Evolutionary conservation across 306 rosid genomes (phyloP).

Genomic region (Prunus davidiana): DNA sequence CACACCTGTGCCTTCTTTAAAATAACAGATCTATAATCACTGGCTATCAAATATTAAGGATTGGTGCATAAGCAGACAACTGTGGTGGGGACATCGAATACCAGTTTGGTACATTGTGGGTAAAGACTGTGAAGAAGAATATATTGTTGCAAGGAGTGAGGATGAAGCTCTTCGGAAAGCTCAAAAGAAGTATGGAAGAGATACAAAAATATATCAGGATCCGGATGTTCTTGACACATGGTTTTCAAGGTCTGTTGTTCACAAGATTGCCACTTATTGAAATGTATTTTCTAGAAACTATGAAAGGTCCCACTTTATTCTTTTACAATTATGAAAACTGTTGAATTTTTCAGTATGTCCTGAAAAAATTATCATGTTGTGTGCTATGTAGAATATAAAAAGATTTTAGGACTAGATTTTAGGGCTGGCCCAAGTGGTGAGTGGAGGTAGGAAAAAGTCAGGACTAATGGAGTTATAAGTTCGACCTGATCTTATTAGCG

Average conservation of each 20-base stretch:
- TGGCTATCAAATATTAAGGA: conserved; percentile 97
- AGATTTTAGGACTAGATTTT: not conserved
- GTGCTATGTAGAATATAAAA: not conserved
- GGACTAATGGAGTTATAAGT: not conserved
- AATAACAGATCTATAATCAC: conserved; percentile 81
- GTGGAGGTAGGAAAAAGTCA: not conserved
- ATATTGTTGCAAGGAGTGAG: conserved; percentile 80
- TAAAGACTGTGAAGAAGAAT: conserved; percentile 80
- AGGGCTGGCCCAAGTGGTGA: not conserved
- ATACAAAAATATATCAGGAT: conserved; percentile 86
- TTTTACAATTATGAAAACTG: not conserved
- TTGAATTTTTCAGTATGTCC: not conserved
- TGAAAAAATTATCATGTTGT: not conserved
- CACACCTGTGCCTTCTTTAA: conserved; percentile 14
- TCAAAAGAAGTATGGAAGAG: conserved; percentile 61
- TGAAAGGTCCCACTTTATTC: not conserved
- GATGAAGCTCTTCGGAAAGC: conserved; percentile 82
- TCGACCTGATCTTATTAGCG: not conserved
- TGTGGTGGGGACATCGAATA: conserved; percentile 99
- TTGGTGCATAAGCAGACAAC: conserved; percentile 99
- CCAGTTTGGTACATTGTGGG: conserved; percentile 97
- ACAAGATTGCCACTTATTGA: not conserved
- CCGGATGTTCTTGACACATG: conserved; percentile 98
- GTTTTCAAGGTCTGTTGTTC: conserved; percentile 80
- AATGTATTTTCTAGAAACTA: not conserved